phyloP scores from a whole-genome alignment of 805 yeast genomes.

The Jamesozyma rosinii region DNA sequence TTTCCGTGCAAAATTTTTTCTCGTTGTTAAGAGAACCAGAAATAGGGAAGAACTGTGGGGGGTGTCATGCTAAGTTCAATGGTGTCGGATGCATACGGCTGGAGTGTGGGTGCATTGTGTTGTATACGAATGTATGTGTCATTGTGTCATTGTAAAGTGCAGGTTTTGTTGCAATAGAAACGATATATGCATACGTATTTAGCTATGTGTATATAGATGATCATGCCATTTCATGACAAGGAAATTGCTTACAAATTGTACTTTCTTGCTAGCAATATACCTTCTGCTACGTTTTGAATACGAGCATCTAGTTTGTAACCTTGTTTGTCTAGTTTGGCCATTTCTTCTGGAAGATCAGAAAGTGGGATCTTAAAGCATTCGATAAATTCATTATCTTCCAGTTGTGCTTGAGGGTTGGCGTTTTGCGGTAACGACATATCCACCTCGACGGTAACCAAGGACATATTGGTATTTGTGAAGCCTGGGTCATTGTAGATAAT shows the following conservation, averaged over 20 bases:
- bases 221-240: too few species aligned
- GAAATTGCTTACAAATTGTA: constrained; percentile 13
- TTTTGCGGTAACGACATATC: constrained; percentile 64
- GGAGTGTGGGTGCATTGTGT: too few species aligned
- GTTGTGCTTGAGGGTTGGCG: constrained; percentile 54
- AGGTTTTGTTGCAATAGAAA: too few species aligned
- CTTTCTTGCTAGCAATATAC: constrained; percentile 50
- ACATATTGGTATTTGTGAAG: constrained; percentile 80
- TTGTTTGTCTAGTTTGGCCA: constrained; percentile 44
- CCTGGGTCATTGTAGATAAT: constrained; percentile 72
- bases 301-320: constrained; percentile 83
- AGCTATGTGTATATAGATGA: too few species aligned
- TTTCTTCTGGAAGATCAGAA: constrained; percentile 42
- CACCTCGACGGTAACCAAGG: constrained; percentile 66
- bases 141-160: too few species aligned
- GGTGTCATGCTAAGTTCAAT: too few species aligned
- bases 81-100: too few species aligned
- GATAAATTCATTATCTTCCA: constrained; percentile 88
- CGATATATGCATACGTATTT: too few species aligned
- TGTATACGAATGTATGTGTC: too few species aligned
- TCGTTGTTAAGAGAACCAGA: too few species aligned
- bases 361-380: constrained; percentile 76
- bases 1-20: too few species aligned
- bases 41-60: too few species aligned
- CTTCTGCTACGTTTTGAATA: constrained; percentile 77